Base-by-base conservation (phyloP, 257 asterid genomes). In the Salvia miltiorrhiza region DNA sequence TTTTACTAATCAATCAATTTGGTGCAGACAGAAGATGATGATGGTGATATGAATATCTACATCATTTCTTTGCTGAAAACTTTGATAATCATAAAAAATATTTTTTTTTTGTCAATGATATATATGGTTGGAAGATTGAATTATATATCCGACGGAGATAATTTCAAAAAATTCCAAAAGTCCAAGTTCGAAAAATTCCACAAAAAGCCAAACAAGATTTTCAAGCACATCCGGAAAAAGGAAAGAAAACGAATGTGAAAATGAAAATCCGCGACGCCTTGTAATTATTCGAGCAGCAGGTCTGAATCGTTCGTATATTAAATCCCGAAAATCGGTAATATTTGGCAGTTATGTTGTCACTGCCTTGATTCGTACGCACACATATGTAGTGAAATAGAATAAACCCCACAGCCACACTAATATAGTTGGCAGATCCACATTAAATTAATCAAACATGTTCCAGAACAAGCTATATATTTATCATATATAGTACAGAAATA, bases 331-430 rank as follows among this genome's bases (percentile, higher is more conserved):
- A 56, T 57, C 69, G 35, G 76, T 56, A 44, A 45, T 61, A 0
- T 66, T 72, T 62, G 75, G 73, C 73, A 13, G 24, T 67, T 73
- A 24, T 73, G 11, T 68, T 68, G 76, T 73, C 78, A 20, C 40
- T 73, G 2, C 54, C 62, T 53, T 67, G 12, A 32, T 47, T 55
- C 48, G 54, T 19, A 77, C 53, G 12, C 70, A 49, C 53, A n/a
- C 52, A 39, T 35, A 26, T 14, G 41, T 61, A 30, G 0, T 30
- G 5, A 74, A 52, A 60, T 68, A 60, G 69, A 76, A 47, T 63
- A 76, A 9, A 44, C 2, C 55, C 66, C 55, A 62, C 37, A 70
- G 23, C 33, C 56, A 19, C 21, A 50, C 1, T 14, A n/a, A 70
- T 17, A 54, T 11, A 48, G 73, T 43, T 61, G 69, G 72, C 62